Evolutionary conservation across 1,139 yeast genomes (phyloP), one percentile per base, ranked within the genome.

Genomic region (Hansenula lynferdii): DNA sequence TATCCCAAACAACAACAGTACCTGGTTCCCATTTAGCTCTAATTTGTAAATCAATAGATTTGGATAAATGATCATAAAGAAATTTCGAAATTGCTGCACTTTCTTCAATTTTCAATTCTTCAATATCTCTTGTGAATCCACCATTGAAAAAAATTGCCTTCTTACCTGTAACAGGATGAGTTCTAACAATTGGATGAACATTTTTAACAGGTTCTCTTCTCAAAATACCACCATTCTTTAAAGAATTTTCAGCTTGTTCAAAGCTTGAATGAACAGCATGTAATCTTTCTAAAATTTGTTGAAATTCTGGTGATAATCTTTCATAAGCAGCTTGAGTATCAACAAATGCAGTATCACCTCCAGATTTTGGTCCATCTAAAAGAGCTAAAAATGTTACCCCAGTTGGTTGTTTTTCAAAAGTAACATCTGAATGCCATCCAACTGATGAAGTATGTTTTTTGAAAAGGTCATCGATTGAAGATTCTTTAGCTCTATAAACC

Each of bases 351-450:
- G 89, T 81, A 56, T 81, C 89, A 37, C 87, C 87, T 38, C 89
- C 87, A 16, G 72, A 53, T 29, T 67, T 69, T 22, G 86, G 81
- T 31, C 77, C 80, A 49, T 69, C 78, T 38, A 75, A 60, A 40
- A 77, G 70, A 39, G 77, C 69, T 49, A 81, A 72, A 29, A 78
- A 67, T 2, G 89, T 80, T 42, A 73, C 64, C 2, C 80, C 75
- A 3, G 87, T 83, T 14, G 89, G 85, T 57, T 81, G 86, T 41
- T 69, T 61, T 54, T 81, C 89, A 57, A 80, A 81, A 17, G 82
- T 67, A 28, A 78, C 80, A 54, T 81, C 89, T 2, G 84, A 70
- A 57, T 82, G 89, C 78, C 80, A 80, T 27, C 37, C 61, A 29
- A 68, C 61, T 32, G 62, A 60, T 38, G 63, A 64, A 31, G 58